phyloP scores from a whole-genome alignment of 2,329 filamentous ascomycete genomes.

The Didymella pinodella region DNA sequence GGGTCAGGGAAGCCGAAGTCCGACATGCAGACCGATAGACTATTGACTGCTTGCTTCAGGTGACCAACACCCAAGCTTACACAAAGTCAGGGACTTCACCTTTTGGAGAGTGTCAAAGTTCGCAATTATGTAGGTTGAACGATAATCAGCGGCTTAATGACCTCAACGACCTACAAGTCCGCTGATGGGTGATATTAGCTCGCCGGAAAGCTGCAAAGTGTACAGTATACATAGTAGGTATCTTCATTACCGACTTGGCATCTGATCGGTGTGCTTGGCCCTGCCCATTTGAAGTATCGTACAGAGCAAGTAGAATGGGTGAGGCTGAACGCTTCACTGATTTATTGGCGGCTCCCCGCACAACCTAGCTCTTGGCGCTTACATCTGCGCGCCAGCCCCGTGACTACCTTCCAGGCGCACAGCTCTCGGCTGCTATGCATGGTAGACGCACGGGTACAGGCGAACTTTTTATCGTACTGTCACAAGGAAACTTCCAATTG shows the following conservation, averaged over 20 bases:
- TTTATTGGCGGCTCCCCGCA: constrained; percentile 15
- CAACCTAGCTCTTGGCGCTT: neutral
- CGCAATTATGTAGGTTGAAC: neutral
- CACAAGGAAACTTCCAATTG: neutral
- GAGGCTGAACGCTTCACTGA: constrained; percentile 10
- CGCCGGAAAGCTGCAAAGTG: neutral
- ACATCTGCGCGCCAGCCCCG: neutral
- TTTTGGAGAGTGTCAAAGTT: neutral
- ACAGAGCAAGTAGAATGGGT: neutral
- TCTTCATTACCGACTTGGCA: neutral
- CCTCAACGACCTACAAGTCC: neutral
- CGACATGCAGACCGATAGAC: neutral
- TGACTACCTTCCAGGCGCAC: neutral
- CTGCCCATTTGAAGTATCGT: neutral
- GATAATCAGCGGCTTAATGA: neutral
- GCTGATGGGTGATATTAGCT: neutral
- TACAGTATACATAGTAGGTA: neutral
- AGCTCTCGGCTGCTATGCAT: neutral
- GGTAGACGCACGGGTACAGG: neutral
- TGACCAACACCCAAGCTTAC: neutral
- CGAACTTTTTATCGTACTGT: neutral
- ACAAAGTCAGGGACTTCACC: neutral
- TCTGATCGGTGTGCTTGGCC: neutral
- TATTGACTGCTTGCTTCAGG: neutral
- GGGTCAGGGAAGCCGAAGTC: neutral